A percentile compares a stretch with the other conserved stretches of the same genome.
phyloP scores from a whole-genome alignment of 139 green algal genomes.

The Tetradesmus lagerheimii region DNA sequence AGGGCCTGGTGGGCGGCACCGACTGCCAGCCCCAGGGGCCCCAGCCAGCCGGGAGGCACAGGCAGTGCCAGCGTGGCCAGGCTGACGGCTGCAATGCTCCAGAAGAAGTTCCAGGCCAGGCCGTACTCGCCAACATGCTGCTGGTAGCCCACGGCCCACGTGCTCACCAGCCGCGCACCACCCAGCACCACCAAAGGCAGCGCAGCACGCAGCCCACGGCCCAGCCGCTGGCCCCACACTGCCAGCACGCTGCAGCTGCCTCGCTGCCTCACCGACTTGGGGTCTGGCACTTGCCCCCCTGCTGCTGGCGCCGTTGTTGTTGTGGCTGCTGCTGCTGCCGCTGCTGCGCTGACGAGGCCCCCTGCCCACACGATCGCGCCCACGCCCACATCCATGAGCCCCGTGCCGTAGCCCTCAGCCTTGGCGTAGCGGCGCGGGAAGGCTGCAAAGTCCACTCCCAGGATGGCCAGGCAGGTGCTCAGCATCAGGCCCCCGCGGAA shows the following conservation, averaged over 20 bases:
- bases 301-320: slow-evolving; percentile 23
- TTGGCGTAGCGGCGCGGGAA: slow-evolving; percentile 89
- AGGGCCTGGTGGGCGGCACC: slow-evolving; percentile 60
- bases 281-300: neutral
- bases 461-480: slow-evolving; percentile 84
- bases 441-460: slow-evolving; percentile 92
- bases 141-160: slow-evolving; percentile 77
- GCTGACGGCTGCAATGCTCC: slow-evolving; percentile 84
- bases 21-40: slow-evolving; percentile 37
- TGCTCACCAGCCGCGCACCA: slow-evolving; percentile 60
- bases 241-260: neutral
- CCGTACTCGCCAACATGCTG: slow-evolving; percentile 91
- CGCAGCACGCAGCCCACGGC: neutral
- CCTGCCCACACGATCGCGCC: slow-evolving; percentile 84
- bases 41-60: slow-evolving; percentile 31
- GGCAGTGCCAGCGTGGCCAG: slow-evolving; percentile 51
- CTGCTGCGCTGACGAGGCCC: slow-evolving; percentile 62
- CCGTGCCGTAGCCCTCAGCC: slow-evolving; percentile 80
- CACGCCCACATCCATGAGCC: slow-evolving; percentile 93
- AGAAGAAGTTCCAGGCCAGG: slow-evolving; percentile 98
- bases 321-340: neutral
- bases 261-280: neutral
- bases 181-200: slow-evolving; percentile 62
- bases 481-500: slow-evolving; percentile 84
- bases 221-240: neutral